A percentile compares a stretch with the other conserved stretches of the same genome.
Evolutionary conservation across 2,329 filamentous ascomycete genomes (phyloP).

Genomic region (Grosmannia clavigera): DNA sequence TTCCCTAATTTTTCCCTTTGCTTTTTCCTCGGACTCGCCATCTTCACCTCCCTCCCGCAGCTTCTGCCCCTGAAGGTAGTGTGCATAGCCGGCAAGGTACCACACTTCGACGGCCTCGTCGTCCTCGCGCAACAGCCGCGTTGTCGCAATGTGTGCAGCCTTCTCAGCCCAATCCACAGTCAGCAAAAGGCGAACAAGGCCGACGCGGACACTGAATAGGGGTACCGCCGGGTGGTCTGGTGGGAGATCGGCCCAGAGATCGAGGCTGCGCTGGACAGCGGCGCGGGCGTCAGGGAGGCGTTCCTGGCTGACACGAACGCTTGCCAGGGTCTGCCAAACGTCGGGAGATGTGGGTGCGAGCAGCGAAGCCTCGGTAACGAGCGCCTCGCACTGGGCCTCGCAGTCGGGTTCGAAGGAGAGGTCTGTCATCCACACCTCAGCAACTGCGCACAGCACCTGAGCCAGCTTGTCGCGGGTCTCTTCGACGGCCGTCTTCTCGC

Average conservation of each 20-base stretch:
- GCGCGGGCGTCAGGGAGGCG: conserved; percentile 66
- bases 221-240: conserved; percentile 62
- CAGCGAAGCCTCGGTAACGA: conserved; percentile 82
- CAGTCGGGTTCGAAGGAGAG: conserved; percentile 86
- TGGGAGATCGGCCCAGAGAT: conserved; percentile 69
- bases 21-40: conserved; percentile 1
- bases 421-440: conserved; percentile 99
- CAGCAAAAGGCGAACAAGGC: conserved; percentile 73
- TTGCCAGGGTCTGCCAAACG: conserved; percentile 90
- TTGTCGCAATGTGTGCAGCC: conserved; percentile 76
- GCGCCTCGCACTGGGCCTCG: conserved; percentile 72
- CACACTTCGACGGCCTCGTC: conserved; percentile 91
- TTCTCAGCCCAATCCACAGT: conserved; percentile 79
- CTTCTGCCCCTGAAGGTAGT: conserved; percentile 68
- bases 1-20: conserved; percentile 19
- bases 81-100: conserved; percentile 93
- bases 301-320: conserved; percentile 80
- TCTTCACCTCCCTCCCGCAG: conserved; percentile 31
- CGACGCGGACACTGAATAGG: conserved; percentile 76
- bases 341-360: conserved; percentile 72
- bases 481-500: neutral
- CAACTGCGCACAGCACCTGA: conserved; percentile 83
- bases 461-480: conserved; percentile 73
- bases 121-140: conserved; percentile 74
- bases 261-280: conserved; percentile 67